Conservation (phyloP, 73 alveolate genomes). For the Strombidium stylifer region DNA sequence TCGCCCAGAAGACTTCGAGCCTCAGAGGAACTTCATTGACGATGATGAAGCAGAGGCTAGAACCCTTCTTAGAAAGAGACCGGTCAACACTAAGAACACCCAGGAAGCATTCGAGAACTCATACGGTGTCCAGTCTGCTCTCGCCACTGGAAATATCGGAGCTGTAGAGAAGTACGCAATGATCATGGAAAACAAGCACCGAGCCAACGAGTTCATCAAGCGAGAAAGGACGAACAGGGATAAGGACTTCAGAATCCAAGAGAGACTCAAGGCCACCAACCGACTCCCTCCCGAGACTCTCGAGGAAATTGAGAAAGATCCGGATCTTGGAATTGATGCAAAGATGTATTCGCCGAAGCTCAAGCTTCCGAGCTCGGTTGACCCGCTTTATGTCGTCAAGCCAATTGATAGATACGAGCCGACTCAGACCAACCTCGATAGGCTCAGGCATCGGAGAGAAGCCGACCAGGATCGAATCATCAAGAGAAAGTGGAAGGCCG, state of each 20-base stretch:
- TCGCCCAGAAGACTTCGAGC: slow-evolving; percentile 73
- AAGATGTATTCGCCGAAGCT: slow-evolving; percentile 61
- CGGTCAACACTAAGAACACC: neutral
- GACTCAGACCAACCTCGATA: slow-evolving; percentile 1
- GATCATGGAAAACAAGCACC: slow-evolving; percentile 40
- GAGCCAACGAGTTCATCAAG: slow-evolving; percentile 73
- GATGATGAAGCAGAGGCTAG: slow-evolving; percentile 55
- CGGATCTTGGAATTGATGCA: slow-evolving; percentile 67
- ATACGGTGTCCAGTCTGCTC: slow-evolving; percentile 42
- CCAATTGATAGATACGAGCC: slow-evolving; percentile 97
- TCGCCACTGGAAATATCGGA: slow-evolving; percentile 55
- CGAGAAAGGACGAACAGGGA: slow-evolving; percentile 59
- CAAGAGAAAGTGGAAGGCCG: slow-evolving; percentile 75
- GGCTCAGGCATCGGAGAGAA: slow-evolving; percentile 33
- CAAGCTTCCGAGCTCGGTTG: slow-evolving; percentile 76
- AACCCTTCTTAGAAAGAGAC: slow-evolving; percentile 40
- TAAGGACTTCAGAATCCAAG: slow-evolving; percentile 59
- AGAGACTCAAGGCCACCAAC: slow-evolving; percentile 51
- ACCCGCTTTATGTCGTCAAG: slow-evolving; percentile 87
- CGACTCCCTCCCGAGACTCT: slow-evolving; percentile 64
- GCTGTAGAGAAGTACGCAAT: slow-evolving; percentile 35
- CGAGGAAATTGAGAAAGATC: slow-evolving; percentile 75
- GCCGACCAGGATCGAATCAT: slow-evolving; percentile 61
- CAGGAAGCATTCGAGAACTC: slow-evolving; percentile 11
- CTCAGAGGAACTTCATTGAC: slow-evolving; percentile 54